phyloP scores from a whole-genome alignment of 805 yeast species.

The Millerozyma miso region DNA sequence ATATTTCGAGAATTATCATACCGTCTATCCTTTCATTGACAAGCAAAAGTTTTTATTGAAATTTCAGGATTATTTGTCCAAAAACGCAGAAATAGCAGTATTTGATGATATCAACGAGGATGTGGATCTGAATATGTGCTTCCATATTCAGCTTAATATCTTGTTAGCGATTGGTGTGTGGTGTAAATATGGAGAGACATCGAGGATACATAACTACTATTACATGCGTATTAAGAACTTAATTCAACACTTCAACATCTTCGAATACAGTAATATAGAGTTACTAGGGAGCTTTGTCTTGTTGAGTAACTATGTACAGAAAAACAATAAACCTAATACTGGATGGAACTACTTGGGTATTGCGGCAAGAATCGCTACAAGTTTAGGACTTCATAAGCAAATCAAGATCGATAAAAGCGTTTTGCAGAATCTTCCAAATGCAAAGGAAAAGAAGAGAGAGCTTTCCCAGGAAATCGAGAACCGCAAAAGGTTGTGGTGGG shows the following conservation, averaged over 20 bases:
- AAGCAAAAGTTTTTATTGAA: conserved; percentile 13
- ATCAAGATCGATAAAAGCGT: conserved; percentile 10
- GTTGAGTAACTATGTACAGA: conserved; percentile 16
- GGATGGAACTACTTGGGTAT: conserved; percentile 19
- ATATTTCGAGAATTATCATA: conserved; percentile 15
- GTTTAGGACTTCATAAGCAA: conserved; percentile 18
- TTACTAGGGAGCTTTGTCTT: conserved; percentile 17
- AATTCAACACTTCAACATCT: conserved; percentile 12
- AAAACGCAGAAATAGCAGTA: background rate
- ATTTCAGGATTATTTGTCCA: conserved; percentile 3
- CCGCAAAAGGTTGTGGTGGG: conserved; percentile 20
- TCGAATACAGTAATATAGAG: conserved; percentile 17
- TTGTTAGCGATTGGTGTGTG: conserved; percentile 17
- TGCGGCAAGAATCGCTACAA: conserved; percentile 17
- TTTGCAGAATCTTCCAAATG: background rate
- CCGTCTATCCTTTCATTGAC: conserved; percentile 17
- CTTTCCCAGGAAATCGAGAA: conserved; percentile 16
- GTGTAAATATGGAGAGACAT: conserved; percentile 18
- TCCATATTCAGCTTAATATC: conserved; percentile 14
- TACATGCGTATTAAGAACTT: conserved; percentile 14
- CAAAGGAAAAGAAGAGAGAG: conserved; percentile 5
- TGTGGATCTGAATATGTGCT: conserved; percentile 11
- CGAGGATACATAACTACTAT: conserved; percentile 14
- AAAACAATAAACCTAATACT: conserved; percentile 15
- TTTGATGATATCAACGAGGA: conserved; percentile 5